These are phyloP conservation scores for Oleoguttula mirabilis DNA, from an alignment of 495 filamentous ascomycete genomes.

Conservation along the genomic window DNA sequence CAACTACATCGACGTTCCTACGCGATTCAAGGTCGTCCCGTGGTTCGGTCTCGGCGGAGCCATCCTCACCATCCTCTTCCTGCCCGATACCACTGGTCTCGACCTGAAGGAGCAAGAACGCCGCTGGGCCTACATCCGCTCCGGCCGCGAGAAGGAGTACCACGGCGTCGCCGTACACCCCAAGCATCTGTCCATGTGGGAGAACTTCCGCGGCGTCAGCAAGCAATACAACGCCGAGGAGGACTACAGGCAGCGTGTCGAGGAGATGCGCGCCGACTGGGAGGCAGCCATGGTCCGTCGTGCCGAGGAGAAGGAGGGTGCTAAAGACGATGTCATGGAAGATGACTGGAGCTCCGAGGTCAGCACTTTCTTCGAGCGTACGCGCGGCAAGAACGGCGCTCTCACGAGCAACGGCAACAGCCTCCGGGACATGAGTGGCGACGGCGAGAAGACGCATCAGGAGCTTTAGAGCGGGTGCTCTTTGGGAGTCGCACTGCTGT, in stretches of 20 bases:
- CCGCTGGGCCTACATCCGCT: constrained; percentile 67
- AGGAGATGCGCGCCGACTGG: constrained; percentile 64
- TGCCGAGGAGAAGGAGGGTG: constrained; percentile 35
- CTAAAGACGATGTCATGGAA: constrained; percentile 19
- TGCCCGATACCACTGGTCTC: constrained; percentile 84
- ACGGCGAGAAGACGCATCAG: constrained; percentile 2
- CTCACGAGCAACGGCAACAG: background rate
- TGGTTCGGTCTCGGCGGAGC: constrained; percentile 84
- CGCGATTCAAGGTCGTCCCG: constrained; percentile 75
- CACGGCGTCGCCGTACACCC: constrained; percentile 81
- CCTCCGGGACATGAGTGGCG: background rate
- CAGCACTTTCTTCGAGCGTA: constrained; percentile 32
- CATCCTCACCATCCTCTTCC: constrained; percentile 63
- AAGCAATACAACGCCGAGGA: constrained; percentile 67
- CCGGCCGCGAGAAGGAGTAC: constrained; percentile 63
- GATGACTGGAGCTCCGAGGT: constrained; percentile 33
- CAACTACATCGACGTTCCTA: constrained; percentile 70
- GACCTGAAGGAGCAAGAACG: constrained; percentile 92
- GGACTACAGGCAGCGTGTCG: constrained; percentile 67
- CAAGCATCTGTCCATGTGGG: constrained; percentile 71
- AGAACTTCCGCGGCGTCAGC: constrained; percentile 56
- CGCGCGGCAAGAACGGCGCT: constrained; percentile 7
- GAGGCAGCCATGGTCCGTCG: constrained; percentile 40
- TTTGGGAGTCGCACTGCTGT: too few relatives aligned
- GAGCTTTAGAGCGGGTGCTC: too few relatives aligned